Conservation (phyloP, 73 alveolate species). For the Tetrahymena elliotti region DNA sequence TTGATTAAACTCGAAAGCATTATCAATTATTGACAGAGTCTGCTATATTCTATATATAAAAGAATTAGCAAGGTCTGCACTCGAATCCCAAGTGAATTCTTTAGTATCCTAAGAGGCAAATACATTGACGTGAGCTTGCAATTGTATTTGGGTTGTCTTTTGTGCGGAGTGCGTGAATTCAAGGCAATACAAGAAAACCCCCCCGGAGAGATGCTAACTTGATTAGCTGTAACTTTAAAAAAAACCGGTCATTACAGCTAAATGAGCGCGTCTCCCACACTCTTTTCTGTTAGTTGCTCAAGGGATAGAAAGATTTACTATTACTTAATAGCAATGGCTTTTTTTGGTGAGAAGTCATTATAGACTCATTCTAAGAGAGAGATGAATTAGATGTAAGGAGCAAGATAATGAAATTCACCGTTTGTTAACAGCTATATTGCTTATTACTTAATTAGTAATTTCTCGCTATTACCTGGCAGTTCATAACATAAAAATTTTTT, state of each 20-base stretch:
- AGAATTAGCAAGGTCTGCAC: conserved; percentile 1
- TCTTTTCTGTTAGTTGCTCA: conserved; percentile 1
- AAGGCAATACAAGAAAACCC: not conserved
- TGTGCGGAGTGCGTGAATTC: not conserved
- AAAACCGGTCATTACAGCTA: not conserved
- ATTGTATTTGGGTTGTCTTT: not conserved
- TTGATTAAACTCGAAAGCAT: not conserved
- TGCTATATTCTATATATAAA: not conserved
- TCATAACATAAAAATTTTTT: not conserved
- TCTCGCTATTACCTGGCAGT: not conserved
- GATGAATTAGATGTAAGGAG: not conserved
- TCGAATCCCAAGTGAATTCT: not conserved
- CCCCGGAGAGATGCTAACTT: not conserved
- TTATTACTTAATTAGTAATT: not conserved
- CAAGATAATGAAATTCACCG: not conserved
- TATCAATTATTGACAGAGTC: not conserved
- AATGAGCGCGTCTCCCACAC: conserved; percentile 3
- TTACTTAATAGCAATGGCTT: not conserved
- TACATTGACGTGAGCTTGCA: not conserved
- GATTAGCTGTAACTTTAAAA: not conserved
- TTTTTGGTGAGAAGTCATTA: not conserved
- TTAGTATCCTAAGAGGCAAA: not conserved
- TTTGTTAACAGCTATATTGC: not conserved
- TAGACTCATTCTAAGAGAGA: not conserved
- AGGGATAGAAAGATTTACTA: not conserved